phyloP scores from a whole-genome alignment of 352 stramenopile genomes.

The Lagenidium sp. region DNA sequence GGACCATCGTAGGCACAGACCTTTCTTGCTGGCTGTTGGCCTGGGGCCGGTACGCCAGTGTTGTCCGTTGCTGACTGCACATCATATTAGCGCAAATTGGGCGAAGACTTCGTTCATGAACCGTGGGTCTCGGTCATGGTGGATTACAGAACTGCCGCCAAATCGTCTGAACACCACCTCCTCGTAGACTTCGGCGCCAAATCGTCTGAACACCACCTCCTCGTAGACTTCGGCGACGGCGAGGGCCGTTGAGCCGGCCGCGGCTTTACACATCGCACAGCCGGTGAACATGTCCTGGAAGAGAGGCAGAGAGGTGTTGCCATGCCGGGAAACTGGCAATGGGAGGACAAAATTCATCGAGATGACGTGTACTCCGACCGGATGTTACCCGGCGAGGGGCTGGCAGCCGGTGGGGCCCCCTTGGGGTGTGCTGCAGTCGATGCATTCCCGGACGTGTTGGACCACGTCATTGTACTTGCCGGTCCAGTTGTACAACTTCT shows the following conservation, averaged over 20 bases:
- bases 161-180: slow-evolving; percentile 11
- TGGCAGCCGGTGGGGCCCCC: neutral
- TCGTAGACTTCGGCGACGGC: slow-evolving; percentile 13
- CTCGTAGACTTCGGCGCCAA: slow-evolving; percentile 12
- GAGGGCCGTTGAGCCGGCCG: slow-evolving; percentile 4
- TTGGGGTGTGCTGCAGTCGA: slow-evolving; percentile 11
- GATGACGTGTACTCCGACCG: slow-evolving; percentile 6
- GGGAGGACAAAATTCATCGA: slow-evolving; percentile 16
- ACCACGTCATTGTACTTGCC: slow-evolving; percentile 12
- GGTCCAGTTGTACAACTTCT: slow-evolving; percentile 8
- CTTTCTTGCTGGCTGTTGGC: slow-evolving; percentile 8
- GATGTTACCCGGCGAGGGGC: slow-evolving; percentile 10
- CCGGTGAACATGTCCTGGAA: slow-evolving; percentile 12
- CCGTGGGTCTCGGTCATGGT: slow-evolving; percentile 8
- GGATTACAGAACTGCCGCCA: slow-evolving; percentile 6
- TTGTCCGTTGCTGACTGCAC: slow-evolving; percentile 1
- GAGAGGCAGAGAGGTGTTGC: slow-evolving; percentile 8
- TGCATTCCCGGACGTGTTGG: neutral
- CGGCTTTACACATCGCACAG: slow-evolving; percentile 9
- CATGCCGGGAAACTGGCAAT: slow-evolving; percentile 4
- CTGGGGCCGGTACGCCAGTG: slow-evolving; percentile 4
- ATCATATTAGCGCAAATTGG: slow-evolving; percentile 7
- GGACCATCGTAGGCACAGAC: slow-evolving; percentile 7
- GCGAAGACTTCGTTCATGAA: slow-evolving; percentile 15
- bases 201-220: slow-evolving; percentile 9